Conservation (phyloP, 352 stramenopile genomes). For the Elongisporangium undulatum region DNA sequence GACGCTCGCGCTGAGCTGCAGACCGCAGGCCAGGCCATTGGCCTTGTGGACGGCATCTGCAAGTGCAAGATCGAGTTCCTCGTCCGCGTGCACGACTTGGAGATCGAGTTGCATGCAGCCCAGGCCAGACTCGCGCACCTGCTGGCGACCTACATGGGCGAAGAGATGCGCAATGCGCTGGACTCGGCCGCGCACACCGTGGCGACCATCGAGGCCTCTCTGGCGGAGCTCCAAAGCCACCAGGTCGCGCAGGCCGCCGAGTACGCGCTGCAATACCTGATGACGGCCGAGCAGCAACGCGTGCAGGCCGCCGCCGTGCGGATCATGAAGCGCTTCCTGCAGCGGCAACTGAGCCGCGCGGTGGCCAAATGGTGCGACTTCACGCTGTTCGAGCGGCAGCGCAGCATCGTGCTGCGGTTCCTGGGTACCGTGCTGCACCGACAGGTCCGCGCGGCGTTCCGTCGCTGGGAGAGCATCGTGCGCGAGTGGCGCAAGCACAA, state of each 20-base stretch:
- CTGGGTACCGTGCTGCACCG: constrained; percentile 33
- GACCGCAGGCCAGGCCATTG: constrained; percentile 6
- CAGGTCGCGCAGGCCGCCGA: constrained; percentile 51
- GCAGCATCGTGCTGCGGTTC: constrained; percentile 36
- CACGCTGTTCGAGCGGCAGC: constrained; percentile 43
- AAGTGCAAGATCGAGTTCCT: constrained; percentile 40
- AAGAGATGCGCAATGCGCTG: constrained; percentile 69
- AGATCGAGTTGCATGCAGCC: constrained; percentile 29
- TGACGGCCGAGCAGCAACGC: constrained; percentile 39
- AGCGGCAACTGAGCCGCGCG: constrained; percentile 29
- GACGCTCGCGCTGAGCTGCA: constrained; percentile 18
- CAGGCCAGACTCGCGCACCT: constrained; percentile 28
- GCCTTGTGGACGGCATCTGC: constrained; percentile 39
- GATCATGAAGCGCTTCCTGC: constrained; percentile 41
- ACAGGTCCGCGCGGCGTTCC: constrained; percentile 53
- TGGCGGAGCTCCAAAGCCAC: constrained; percentile 31
- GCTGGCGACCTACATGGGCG: constrained; percentile 42
- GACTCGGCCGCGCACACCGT: constrained; percentile 43
- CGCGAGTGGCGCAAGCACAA: constrained; percentile 43
- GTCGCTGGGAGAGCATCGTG: constrained; percentile 44
- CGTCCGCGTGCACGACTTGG: constrained; percentile 34
- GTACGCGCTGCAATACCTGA: constrained; percentile 58
- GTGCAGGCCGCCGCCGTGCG: constrained; percentile 44
- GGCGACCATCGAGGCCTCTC: constrained; percentile 25
- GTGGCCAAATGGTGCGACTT: constrained; percentile 37